Conservation (phyloP, 192 early-diverging fungal genomes). For the Coemansia sp. region DNA sequence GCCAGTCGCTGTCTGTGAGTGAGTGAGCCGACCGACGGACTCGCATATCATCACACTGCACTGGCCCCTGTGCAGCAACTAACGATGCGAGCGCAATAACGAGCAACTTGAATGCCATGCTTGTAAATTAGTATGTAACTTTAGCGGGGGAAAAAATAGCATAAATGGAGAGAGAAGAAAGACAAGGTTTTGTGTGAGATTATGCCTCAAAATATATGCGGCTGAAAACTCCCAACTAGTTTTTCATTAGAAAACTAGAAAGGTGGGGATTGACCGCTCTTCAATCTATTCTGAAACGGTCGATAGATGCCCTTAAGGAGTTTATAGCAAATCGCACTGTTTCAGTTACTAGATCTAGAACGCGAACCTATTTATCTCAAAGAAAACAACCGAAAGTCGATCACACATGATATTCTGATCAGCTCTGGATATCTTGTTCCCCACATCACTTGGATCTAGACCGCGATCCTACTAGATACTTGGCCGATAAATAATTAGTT, state of each 20-base stretch:
- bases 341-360: neutral
- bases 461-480: neutral
- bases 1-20: slow-evolving; percentile 44
- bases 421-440: neutral
- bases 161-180: slow-evolving; percentile 2
- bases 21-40: slow-evolving; percentile 46
- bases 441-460: neutral
- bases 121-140: neutral
- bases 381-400: neutral
- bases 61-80: slow-evolving; percentile 19
- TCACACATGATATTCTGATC: slow-evolving; percentile 5
- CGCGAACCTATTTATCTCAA: neutral
- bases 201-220: slow-evolving; percentile 6
- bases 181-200: neutral
- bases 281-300: slow-evolving; percentile 2
- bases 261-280: neutral
- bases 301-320: neutral
- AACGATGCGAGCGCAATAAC: slow-evolving; percentile 8
- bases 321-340: neutral
- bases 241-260: neutral
- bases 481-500: neutral
- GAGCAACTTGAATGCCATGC: slow-evolving; percentile 7
- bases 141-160: neutral
- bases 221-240: neutral
- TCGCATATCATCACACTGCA: slow-evolving; percentile 25